phyloP scores from a whole-genome alignment of 148 eudicot species.

The Nepenthes mirabilis region DNA sequence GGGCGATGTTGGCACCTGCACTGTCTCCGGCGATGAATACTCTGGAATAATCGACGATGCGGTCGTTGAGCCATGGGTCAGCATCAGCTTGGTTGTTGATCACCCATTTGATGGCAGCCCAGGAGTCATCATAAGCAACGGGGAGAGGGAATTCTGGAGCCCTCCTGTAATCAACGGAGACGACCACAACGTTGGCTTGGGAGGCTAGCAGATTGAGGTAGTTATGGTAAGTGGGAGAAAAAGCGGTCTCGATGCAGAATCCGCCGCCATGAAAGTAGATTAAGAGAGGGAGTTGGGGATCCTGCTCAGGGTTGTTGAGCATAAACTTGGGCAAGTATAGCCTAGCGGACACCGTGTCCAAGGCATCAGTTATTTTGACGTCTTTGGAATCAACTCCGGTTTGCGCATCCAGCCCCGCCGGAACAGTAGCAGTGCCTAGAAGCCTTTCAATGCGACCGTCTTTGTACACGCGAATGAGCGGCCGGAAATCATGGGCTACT shows the following conservation, averaged over 20 bases:
- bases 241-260: constrained; percentile 23
- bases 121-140: constrained; percentile 29
- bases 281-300: constrained; percentile 24
- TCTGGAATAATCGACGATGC: constrained; percentile 13
- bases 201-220: constrained; percentile 13
- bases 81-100: constrained; percentile 19
- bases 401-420: constrained; percentile 4
- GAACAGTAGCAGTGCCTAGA: constrained; percentile 8
- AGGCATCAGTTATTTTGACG: constrained; percentile 7
- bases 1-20: constrained; percentile 42
- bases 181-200: constrained; percentile 12
- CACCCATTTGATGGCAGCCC: constrained; percentile 38
- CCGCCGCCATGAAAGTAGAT: constrained; percentile 54
- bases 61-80: constrained; percentile 32
- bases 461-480: constrained; percentile 16
- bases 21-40: constrained; percentile 42
- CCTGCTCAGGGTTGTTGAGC: too few species aligned
- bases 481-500: constrained; percentile 17
- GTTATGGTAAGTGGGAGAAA: constrained; percentile 8
- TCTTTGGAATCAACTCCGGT: constrained; percentile 27
- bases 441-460: constrained; percentile 25
- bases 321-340: constrained; percentile 24
- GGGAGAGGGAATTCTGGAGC: constrained; percentile 55
- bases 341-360: constrained; percentile 18
- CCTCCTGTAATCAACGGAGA: constrained; percentile 38